These are phyloP conservation scores for Diplotaxis tenuifolia DNA, from an alignment of 345 rosid species.

Conservation along the genomic window DNA sequence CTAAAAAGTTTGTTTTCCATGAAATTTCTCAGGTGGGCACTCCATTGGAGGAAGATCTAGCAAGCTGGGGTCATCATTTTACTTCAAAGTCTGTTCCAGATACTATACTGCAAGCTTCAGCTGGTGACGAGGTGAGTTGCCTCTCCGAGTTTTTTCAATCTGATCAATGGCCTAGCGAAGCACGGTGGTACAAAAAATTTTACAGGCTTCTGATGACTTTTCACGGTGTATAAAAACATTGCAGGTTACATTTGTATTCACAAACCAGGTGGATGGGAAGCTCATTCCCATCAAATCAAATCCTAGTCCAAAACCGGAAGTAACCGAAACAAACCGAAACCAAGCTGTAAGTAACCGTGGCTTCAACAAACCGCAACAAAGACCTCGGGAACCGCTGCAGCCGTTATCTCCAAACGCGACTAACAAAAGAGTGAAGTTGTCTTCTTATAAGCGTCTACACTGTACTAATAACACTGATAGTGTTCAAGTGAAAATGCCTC, in stretches of 20 bases:
- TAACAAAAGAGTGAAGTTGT: conserved; percentile 22
- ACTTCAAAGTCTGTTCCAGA: conserved; percentile 75
- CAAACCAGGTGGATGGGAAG: conserved; percentile 93
- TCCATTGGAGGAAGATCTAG: conserved; percentile 87
- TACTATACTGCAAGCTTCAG: conserved; percentile 79
- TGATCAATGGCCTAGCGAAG: background rate
- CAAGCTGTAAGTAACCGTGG: conserved; percentile 31
- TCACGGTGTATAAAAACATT: conserved; percentile 8
- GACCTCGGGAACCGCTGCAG: conserved; percentile 40
- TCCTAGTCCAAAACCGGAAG: conserved; percentile 38
- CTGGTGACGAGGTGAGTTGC: conserved; percentile 76
- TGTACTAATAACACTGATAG: conserved; percentile 23
- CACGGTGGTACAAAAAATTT: background rate
- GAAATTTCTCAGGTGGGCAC: conserved; percentile 63
- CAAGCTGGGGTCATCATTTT: conserved; percentile 92
- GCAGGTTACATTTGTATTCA: conserved; percentile 87
- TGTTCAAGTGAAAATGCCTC: conserved; percentile 33
- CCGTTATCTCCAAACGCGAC: conserved; percentile 31
- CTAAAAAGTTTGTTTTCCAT: background rate
- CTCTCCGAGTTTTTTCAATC: background rate
- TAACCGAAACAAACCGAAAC: conserved; percentile 26
- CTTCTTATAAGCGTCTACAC: conserved; percentile 38
- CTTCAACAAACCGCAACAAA: conserved; percentile 39
- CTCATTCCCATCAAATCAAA: conserved; percentile 76
- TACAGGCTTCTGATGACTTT: conserved; percentile 1